Evolutionary conservation across 441 rosid genomes (phyloP).

Genomic region (Mallotus repandus): DNA sequence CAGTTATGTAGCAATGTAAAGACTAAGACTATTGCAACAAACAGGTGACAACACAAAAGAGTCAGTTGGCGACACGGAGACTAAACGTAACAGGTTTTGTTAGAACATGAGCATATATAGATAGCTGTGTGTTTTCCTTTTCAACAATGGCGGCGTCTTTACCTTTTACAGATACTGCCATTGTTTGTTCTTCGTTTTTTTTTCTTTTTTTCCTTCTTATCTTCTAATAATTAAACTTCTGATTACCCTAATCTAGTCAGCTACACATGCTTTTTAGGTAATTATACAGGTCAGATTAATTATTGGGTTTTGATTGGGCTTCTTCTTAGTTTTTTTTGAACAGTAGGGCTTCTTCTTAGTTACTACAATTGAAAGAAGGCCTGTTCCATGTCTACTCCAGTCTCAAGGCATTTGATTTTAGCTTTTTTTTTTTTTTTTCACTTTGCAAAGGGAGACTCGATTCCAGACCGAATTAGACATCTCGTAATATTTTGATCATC

Average conservation of each 20-base stretch:
- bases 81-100: neutral
- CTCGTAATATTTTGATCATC: no score
- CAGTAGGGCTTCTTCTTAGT: neutral
- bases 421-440: no score
- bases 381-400: no score
- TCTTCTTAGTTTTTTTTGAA: no score
- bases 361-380: neutral
- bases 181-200: neutral
- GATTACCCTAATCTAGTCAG: neutral
- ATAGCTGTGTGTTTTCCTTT: neutral
- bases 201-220: neutral
- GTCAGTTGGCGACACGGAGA: neutral
- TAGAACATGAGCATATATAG: neutral
- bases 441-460: no score
- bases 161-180: neutral
- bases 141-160: conserved; percentile 17
- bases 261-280: neutral
- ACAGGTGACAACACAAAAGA: neutral
- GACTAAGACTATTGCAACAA: neutral
- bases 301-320: neutral
- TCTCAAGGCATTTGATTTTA: no score
- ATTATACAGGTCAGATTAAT: no score
- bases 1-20: neutral
- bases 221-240: neutral
- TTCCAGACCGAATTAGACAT: no score